A percentile compares a stretch with the other conserved stretches of the same genome.
These are phyloP conservation scores for Monilinia laxa DNA, from an alignment of 2,329 filamentous ascomycete genomes.

Conservation along the genomic window DNA sequence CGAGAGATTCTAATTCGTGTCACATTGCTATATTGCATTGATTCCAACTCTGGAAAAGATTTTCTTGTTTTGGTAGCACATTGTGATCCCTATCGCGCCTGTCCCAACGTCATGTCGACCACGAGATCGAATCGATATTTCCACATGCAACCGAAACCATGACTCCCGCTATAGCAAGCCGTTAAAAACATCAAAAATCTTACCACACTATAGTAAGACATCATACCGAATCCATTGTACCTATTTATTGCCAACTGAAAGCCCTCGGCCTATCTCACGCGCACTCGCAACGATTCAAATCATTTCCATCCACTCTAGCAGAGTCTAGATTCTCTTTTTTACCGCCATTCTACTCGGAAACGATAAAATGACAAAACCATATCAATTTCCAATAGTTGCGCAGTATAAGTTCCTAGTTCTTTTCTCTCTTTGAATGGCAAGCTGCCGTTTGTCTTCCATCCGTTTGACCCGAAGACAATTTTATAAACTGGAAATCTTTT, in stretches of 20 bases:
- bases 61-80: conserved; percentile 4
- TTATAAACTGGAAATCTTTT: conserved; percentile 14
- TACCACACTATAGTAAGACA: background rate
- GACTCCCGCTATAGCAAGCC: background rate
- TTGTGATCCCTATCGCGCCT: background rate
- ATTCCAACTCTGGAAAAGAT: background rate
- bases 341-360: too few species aligned
- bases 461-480: conserved; percentile 2
- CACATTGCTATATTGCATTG: conserved; percentile 3
- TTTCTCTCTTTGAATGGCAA: background rate
- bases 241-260: background rate
- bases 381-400: background rate
- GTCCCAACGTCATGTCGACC: background rate
- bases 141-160: background rate
- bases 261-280: background rate
- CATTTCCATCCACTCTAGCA: background rate
- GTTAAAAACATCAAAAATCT: background rate
- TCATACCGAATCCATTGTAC: background rate
- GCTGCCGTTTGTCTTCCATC: background rate
- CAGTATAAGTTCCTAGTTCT: background rate
- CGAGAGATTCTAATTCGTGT: conserved; percentile 1
- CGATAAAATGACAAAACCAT: too few species aligned
- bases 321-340: background rate
- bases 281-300: background rate
- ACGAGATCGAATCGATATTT: background rate